Evolutionary conservation across 768 basidiomycete genomes (phyloP).

Genomic region (Exidia glandulosa): DNA sequence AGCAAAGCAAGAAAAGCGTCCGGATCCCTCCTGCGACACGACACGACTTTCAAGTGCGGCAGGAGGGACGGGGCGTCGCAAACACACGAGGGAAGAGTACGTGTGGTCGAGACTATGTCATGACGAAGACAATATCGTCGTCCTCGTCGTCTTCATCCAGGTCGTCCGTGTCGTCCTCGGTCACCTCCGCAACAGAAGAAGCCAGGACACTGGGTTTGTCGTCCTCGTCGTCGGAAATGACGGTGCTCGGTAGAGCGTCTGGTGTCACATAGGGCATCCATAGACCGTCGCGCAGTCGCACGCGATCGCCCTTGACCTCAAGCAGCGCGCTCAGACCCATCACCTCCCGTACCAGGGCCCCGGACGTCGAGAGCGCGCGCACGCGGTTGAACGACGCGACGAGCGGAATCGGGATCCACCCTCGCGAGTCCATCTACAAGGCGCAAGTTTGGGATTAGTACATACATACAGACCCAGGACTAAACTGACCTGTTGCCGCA

Average conservation of each 20-base stretch:
- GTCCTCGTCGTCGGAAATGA: conserved; percentile 6
- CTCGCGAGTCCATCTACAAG: conserved; percentile 73
- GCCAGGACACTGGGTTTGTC: no score
- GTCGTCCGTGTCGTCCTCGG: background rate
- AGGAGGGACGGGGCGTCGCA: no score
- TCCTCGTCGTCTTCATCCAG: background rate
- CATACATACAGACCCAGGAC: background rate
- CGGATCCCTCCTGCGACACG: no score
- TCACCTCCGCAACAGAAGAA: no score
- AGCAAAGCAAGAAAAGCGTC: no score
- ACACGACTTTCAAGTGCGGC: no score
- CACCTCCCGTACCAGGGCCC: conserved; percentile 55
- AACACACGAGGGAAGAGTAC: no score
- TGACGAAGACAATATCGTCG: background rate
- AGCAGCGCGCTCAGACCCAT: conserved; percentile 54
- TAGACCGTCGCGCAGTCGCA: conserved; percentile 47
- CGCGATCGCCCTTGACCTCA: conserved; percentile 58
- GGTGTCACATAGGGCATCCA: conserved; percentile 60
- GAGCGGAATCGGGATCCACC: conserved; percentile 75
- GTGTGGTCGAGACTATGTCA: no score
- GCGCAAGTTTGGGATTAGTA: background rate
- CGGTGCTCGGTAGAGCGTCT: conserved; percentile 40
- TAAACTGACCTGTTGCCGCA: conserved; percentile 59
- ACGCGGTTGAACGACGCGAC: conserved; percentile 86
- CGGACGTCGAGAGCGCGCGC: conserved; percentile 45